Evolutionary conservation across 2,329 filamentous ascomycete genomes (phyloP), one percentile per base, ranked within the genome.

Genomic region (Penicillium psychrosexuale): DNA sequence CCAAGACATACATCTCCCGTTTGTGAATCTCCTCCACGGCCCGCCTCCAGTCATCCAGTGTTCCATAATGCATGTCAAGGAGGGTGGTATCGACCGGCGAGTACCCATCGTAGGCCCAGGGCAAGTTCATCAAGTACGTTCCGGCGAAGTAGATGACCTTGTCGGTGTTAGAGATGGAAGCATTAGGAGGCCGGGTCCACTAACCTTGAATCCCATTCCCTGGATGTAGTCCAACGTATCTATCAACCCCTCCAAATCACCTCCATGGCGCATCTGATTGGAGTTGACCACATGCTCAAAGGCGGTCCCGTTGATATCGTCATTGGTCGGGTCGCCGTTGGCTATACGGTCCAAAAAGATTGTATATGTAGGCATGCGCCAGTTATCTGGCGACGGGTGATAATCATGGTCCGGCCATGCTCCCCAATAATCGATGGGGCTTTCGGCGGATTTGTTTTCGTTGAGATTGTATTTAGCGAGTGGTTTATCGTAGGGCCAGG

Each of bases 361-460:
- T 11, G 83, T 85, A 66, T 87, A 88, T 66, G 86, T 83, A 0
- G 85, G 85, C 55, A 87, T 79, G 27, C 85, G 77, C 84, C 85
- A 87, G 62, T 83, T 86, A 0, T 73, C 65, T 2, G 84, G 84
- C 22, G 84, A 86, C 0, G 75, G 69, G 15, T 72, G 66, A 61
- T 82, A 86, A 12, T 56, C 33, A 31, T 84, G 80, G 60, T 77
- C 70, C 19, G 70, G 72, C 80, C 82, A 80, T 73, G 77, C 69
- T 59, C 83, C 80, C 64, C 71, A 80, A 67, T 87, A 87, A 45
- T 87, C 76, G 33, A 81, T 71, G 1, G 84, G 82, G 51, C 78
- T 66, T 27, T 68, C 75, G 8, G 84, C 83, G 40, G 75, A 72
- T 61, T 79, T 67, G 66, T 87, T 86, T 59, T 76, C 73, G 67